phyloP scores from a whole-genome alignment of 2,329 filamentous ascomycete genomes.

The Aureobasidium subglaciale region DNA sequence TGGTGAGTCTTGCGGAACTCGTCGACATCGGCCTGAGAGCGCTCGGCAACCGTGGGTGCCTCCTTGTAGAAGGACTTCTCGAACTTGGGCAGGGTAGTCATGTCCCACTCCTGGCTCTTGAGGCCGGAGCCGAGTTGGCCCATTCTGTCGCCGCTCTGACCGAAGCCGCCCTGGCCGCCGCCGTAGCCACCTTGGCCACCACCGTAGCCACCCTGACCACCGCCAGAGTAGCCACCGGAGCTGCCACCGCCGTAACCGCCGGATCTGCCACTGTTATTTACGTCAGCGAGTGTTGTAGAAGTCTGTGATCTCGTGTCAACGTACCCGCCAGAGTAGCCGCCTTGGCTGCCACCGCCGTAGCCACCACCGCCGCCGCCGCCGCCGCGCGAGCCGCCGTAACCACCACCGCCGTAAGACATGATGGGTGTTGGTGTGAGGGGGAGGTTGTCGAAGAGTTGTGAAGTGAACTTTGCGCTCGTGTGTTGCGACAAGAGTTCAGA shows the following conservation, averaged over 20 bases:
- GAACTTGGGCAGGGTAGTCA: constrained; percentile 79
- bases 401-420: constrained; percentile 62
- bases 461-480: not conserved
- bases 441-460: constrained; percentile 4
- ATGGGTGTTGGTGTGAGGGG: constrained; percentile 26
- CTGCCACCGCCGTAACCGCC: constrained; percentile 13
- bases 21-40: constrained; percentile 72
- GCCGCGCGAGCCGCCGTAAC: constrained; percentile 39
- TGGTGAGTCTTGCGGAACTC: constrained; percentile 79
- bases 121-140: constrained; percentile 78
- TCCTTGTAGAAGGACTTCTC: constrained; percentile 99
- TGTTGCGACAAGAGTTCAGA: not conserved
- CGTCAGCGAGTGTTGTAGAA: not conserved
- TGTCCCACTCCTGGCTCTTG: constrained; percentile 82
- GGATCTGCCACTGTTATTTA: constrained; percentile 9
- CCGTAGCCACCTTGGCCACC: constrained; percentile 25
- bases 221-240: constrained; percentile 25
- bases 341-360: constrained; percentile 21
- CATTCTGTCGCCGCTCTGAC: constrained; percentile 81
- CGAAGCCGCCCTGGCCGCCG: constrained; percentile 34
- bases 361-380: constrained; percentile 21
- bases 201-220: constrained; percentile 21
- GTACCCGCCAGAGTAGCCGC: constrained; percentile 32
- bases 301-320: constrained; percentile 19
- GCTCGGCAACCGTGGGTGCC: constrained; percentile 66